phyloP scores from a whole-genome alignment of 2,329 filamentous ascomycete species.

The Stagonosporopsis rhizophila region DNA sequence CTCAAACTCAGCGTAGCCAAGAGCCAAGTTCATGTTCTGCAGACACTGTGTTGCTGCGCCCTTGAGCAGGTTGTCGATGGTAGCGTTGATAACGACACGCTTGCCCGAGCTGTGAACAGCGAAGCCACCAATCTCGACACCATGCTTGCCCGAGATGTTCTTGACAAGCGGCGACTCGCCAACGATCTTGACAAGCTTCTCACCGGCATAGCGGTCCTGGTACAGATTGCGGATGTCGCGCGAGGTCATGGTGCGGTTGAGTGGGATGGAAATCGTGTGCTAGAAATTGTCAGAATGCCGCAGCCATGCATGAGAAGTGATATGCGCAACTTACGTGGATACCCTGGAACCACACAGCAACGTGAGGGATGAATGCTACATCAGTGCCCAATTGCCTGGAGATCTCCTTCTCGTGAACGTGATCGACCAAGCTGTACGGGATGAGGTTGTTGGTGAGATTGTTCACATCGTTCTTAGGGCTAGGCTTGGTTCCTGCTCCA shows the following conservation, averaged over 20 bases:
- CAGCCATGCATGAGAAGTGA: background rate
- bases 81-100: slow-evolving; percentile 91
- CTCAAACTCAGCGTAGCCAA: slow-evolving; percentile 87
- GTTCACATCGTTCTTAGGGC: slow-evolving; percentile 89
- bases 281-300: slow-evolving; percentile 38
- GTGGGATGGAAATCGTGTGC: slow-evolving; percentile 88
- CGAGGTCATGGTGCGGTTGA: slow-evolving; percentile 85
- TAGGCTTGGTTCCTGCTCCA: slow-evolving; percentile 92
- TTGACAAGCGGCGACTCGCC: slow-evolving; percentile 89
- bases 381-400: slow-evolving; percentile 74
- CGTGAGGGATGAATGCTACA: slow-evolving; percentile 90
- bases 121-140: slow-evolving; percentile 93
- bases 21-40: slow-evolving; percentile 94
- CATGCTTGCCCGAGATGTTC: slow-evolving; percentile 82
- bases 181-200: slow-evolving; percentile 91
- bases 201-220: slow-evolving; percentile 93
- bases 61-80: slow-evolving; percentile 93
- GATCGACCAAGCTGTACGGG: slow-evolving; percentile 88
- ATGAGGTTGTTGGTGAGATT: slow-evolving; percentile 87
- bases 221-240: slow-evolving; percentile 93
- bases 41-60: slow-evolving; percentile 91
- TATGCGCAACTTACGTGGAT: slow-evolving; percentile 66
- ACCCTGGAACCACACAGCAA: slow-evolving; percentile 96
- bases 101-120: slow-evolving; percentile 90
- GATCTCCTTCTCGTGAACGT: slow-evolving; percentile 95